These are phyloP conservation scores for Filosporella fistucella DNA, from an alignment of 495 filamentous ascomycete species.

Conservation along the genomic window DNA sequence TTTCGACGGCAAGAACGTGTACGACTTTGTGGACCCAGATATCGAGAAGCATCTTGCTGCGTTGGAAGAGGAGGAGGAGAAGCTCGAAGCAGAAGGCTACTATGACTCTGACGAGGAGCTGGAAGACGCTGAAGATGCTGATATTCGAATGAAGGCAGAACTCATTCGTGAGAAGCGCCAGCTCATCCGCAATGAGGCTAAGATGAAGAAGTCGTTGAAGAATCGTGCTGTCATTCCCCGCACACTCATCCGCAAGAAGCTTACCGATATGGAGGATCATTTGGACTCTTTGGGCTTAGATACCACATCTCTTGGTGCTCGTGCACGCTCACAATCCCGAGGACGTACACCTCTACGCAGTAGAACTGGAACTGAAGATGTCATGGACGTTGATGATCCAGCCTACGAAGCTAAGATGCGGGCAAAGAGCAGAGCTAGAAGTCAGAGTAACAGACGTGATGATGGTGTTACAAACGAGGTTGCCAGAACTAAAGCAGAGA, in stretches of 20 bases:
- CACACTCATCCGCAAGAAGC: constrained; percentile 64
- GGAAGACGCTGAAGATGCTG: constrained; percentile 80
- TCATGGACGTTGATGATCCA: constrained; percentile 81
- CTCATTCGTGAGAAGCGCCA: constrained; percentile 89
- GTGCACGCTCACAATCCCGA: constrained; percentile 62
- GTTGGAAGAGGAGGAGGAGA: constrained; percentile 92
- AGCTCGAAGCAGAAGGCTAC: constrained; percentile 74
- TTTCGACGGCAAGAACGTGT: constrained; percentile 91
- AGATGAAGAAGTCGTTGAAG: constrained; percentile 91
- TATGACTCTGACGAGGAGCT: constrained; percentile 51
- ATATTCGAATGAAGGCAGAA: constrained; percentile 85
- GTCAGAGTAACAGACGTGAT: constrained; percentile 76
- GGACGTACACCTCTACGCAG: constrained; percentile 54
- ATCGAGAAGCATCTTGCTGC: constrained; percentile 88
- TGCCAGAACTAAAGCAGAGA: constrained; percentile 73
- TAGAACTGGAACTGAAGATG: constrained; percentile 47
- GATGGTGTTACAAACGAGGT: constrained; percentile 67
- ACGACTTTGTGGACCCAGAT: constrained; percentile 94
- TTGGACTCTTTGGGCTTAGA: constrained; percentile 84
- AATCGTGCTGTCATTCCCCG: constrained; percentile 90
- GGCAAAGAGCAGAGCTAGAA: constrained; percentile 74
- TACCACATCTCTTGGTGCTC: constrained; percentile 62
- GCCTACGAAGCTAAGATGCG: constrained; percentile 57
- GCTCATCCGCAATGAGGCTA: constrained; percentile 84
- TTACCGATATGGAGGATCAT: constrained; percentile 79